Evolutionary conservation across 352 stramenopile species (phyloP), one percentile per base, ranked within the genome.

Genomic region (Globisporangium iwayamae): DNA sequence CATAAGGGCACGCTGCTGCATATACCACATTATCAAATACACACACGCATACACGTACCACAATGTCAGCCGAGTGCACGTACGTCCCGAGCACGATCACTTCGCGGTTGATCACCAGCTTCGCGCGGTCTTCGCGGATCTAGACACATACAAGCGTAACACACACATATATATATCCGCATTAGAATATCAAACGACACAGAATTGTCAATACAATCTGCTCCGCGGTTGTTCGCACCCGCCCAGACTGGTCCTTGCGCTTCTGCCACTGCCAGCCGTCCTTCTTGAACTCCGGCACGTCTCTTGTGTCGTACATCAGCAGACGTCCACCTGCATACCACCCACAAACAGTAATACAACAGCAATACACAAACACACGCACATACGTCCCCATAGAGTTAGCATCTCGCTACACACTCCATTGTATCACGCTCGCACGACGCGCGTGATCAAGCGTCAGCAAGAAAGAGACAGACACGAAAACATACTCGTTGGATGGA

Each of bases 261-360:
- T 93, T 93, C 63, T 93, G 87, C 87, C 87, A 95, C 5, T 63
- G 76, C 84, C 85, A 95, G 4, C 87, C 87, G 67, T 95, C 87
- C 56, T 91, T 91, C 73, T 93, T 95, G 67, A 89, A 95, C 65
- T 93, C 85, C 5, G 77, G 68, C 13, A 89, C 74, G 28, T 75
- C 69, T 20, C 65, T 67, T 34, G 75, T 83, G 47, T 91, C 81
- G 64, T 91, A 95, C 52, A 94, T 74, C 60, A 93, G 41, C 38
- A 95, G 63, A 4, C 74, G 81, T 0, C 87, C 87, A 54, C 87
- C 87, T 95, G 68, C 45, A 16, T 5, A 36, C 3, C 22, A 13
- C 18, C 25, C 45, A 53, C 8, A 4, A 46, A n/a, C 13, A 46
- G 4, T 13, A 43, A 18, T 4, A 47, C 41, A 47, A 36, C 32